A percentile compares a stretch with the other conserved stretches of the same genome.
Evolutionary conservation across 2,329 filamentous ascomycete species (phyloP).

Genomic region (Didymella pomorum): DNA sequence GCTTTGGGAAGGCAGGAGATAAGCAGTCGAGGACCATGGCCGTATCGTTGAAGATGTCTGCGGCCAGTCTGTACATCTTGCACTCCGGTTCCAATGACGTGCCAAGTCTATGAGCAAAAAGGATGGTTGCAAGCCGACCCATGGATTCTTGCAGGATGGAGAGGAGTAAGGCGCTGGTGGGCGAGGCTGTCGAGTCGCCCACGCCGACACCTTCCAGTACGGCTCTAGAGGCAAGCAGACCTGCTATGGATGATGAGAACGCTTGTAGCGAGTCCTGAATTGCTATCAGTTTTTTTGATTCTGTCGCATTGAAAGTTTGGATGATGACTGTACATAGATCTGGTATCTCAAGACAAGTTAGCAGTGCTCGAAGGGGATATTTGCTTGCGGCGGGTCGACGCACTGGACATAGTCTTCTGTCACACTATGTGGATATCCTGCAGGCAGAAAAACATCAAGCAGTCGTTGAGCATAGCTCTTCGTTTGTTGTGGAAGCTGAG

Average conservation of each 20-base stretch:
- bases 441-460: constrained; percentile 81
- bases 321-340: constrained; percentile 63
- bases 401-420: constrained; percentile 82
- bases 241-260: constrained; percentile 82
- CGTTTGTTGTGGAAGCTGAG: constrained; percentile 25
- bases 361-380: not conserved
- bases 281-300: not conserved
- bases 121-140: constrained; percentile 82
- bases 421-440: constrained; percentile 88
- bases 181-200: constrained; percentile 78
- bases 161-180: constrained; percentile 81
- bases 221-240: constrained; percentile 80
- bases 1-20: constrained; percentile 74
- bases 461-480: constrained; percentile 50
- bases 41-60: constrained; percentile 87
- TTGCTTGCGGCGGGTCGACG: not conserved
- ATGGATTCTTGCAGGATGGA: constrained; percentile 84
- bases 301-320: too few species aligned
- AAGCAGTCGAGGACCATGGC: constrained; percentile 87
- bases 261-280: constrained; percentile 78
- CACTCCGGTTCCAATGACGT: constrained; percentile 87
- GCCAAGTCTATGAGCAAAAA: constrained; percentile 84
- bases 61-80: constrained; percentile 86
- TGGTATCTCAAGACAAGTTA: constrained; percentile 62
- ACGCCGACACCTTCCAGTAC: constrained; percentile 74